Conservation (phyloP, 2,329 filamentous ascomycete species). For the Aspergillus fumigatus region DNA sequence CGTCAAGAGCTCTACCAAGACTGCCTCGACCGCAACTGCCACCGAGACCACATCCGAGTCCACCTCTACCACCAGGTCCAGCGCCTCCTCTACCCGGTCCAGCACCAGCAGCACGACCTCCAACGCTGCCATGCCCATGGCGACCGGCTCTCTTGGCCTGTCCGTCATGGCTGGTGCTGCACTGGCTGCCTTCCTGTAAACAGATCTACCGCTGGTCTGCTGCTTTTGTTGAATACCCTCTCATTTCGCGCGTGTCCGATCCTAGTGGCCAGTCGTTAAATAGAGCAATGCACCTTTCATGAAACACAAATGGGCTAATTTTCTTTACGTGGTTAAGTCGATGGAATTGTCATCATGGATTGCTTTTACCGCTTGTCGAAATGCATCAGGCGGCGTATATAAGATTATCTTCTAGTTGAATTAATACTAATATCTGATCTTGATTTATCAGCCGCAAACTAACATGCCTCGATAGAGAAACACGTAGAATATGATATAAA, state of each 20-base stretch:
- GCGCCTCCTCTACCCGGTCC: slow-evolving; percentile 10
- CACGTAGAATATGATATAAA: no score
- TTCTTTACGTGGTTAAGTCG: background rate
- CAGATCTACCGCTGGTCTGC: background rate
- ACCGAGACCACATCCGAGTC: slow-evolving; percentile 20
- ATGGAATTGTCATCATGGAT: background rate
- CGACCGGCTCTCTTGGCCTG: slow-evolving; percentile 34
- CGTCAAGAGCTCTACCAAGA: slow-evolving; percentile 5
- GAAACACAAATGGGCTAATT: background rate
- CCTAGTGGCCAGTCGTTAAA: background rate
- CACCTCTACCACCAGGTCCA: slow-evolving; percentile 15
- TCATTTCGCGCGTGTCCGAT: background rate
- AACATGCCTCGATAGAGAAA: no score
- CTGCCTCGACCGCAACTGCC: slow-evolving; percentile 18
- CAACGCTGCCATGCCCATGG: slow-evolving; percentile 30
- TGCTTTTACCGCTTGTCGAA: background rate
- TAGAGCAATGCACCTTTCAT: background rate
- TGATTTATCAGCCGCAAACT: background rate
- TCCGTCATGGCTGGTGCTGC: slow-evolving; percentile 40
- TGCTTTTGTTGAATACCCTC: background rate
- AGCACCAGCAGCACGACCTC: slow-evolving; percentile 20
- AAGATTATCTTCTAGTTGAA: background rate
- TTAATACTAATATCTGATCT: background rate
- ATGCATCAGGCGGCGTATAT: background rate
- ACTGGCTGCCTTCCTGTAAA: slow-evolving; percentile 42